A percentile compares a stretch with the other conserved stretches of the same genome.
These are phyloP conservation scores for Eutrema japonicum DNA, from an alignment of 345 rosid genomes.

Conservation along the genomic window DNA sequence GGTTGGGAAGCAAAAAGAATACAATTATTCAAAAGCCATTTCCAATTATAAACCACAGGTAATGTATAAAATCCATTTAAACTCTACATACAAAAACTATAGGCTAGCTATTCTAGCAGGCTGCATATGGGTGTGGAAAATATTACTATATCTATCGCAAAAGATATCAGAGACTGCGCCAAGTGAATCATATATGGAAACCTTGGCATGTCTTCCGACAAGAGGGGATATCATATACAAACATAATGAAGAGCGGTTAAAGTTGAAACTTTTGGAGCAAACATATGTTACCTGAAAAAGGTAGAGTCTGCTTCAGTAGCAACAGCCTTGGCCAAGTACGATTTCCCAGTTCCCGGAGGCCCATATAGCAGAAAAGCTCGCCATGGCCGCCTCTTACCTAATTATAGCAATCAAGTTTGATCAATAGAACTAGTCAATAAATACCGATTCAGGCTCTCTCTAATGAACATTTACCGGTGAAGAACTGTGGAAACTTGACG, in stretches of 20 bases:
- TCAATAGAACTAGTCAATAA: not conserved
- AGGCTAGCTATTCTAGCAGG: not conserved
- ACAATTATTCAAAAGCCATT: not conserved
- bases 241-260: not conserved
- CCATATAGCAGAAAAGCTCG: slow-evolving; percentile 89
- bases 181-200: slow-evolving; percentile 20
- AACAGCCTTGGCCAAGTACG: slow-evolving; percentile 95
- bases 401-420: slow-evolving; percentile 3
- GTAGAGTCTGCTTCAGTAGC: slow-evolving; percentile 99
- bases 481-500: slow-evolving; percentile 90
- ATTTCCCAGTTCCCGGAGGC: slow-evolving; percentile 97
- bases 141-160: not conserved
- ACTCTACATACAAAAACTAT: not conserved
- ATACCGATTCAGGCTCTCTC: not conserved
- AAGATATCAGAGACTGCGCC: not conserved
- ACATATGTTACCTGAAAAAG: slow-evolving; percentile 65
- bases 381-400: slow-evolving; percentile 96
- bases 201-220: slow-evolving; percentile 10
- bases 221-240: not conserved
- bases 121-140: not conserved
- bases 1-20: slow-evolving; percentile 25
- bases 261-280: not conserved
- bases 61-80: not conserved
- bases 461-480: slow-evolving; percentile 57
- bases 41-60: too few species aligned